These are phyloP conservation scores for Wickerhamiella dianesei DNA, from an alignment of 805 yeast species.

Conservation along the genomic window DNA sequence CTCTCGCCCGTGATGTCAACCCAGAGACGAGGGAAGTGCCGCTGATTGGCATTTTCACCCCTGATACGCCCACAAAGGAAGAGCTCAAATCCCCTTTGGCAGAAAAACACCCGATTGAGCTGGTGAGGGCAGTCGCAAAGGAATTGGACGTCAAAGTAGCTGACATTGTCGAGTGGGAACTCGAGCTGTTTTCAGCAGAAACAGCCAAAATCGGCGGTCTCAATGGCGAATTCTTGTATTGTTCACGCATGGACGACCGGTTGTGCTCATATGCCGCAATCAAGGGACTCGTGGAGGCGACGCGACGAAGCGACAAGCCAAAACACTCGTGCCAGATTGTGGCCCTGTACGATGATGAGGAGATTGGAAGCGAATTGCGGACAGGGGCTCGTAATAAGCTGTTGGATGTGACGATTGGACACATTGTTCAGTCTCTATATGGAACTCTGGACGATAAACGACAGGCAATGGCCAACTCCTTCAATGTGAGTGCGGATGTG, in stretches of 20 bases:
- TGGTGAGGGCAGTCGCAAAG: slow-evolving; percentile 53
- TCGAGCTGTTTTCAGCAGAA: slow-evolving; percentile 70
- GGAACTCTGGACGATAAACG: slow-evolving; percentile 27
- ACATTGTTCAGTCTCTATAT: slow-evolving; percentile 33
- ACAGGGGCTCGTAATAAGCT: slow-evolving; percentile 72
- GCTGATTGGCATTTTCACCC: slow-evolving; percentile 43
- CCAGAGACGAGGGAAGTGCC: slow-evolving; percentile 66
- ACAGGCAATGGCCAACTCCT: slow-evolving; percentile 47
- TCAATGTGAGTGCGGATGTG: slow-evolving; percentile 70
- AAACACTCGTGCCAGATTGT: slow-evolving; percentile 34
- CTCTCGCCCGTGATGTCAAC: slow-evolving; percentile 49
- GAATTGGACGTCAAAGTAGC: slow-evolving; percentile 43
- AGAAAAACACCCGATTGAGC: slow-evolving; percentile 51
- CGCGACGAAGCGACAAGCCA: slow-evolving; percentile 22
- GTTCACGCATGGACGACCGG: slow-evolving; percentile 75
- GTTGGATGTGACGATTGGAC: slow-evolving; percentile 43
- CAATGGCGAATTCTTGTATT: slow-evolving; percentile 55
- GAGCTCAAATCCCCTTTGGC: slow-evolving; percentile 49
- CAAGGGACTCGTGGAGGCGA: slow-evolving; percentile 38
- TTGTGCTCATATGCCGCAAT: slow-evolving; percentile 66
- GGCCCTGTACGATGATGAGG: slow-evolving; percentile 66
- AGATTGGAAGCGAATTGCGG: slow-evolving; percentile 61
- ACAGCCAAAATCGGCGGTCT: slow-evolving; percentile 65
- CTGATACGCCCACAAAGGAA: slow-evolving; percentile 24
- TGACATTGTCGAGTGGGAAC: slow-evolving; percentile 53